phyloP scores from a whole-genome alignment of 306 rosid species.

The Abrus pulchellus region DNA sequence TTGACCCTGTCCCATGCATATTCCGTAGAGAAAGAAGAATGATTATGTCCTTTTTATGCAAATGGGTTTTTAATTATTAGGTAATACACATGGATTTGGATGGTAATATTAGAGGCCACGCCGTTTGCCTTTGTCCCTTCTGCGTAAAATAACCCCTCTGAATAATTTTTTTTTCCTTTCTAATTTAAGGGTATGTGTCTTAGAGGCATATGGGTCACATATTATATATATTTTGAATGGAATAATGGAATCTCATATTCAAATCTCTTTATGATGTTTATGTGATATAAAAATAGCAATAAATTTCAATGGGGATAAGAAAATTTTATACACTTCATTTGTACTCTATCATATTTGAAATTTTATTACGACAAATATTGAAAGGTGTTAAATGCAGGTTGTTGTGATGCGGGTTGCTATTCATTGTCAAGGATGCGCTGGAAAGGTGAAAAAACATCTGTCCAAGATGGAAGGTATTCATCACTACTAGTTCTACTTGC shows the following conservation, averaged over 20 bases:
- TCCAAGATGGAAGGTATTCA: constrained; percentile 78
- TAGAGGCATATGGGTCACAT: constrained; percentile 19
- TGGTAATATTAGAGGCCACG: constrained; percentile 34
- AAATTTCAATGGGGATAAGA: neutral
- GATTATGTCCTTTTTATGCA: constrained; percentile 41
- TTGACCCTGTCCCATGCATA: constrained; percentile 51
- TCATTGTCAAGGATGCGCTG: constrained; percentile 98
- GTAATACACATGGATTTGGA: constrained; percentile 19
- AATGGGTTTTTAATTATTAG: constrained; percentile 37
- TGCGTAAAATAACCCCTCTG: neutral
- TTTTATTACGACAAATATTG: constrained; percentile 21
- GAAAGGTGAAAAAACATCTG: constrained; percentile 84
- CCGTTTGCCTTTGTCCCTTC: constrained; percentile 47
- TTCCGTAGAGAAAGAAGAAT: constrained; percentile 47
- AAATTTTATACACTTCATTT: neutral
- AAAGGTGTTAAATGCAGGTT: constrained; percentile 65
- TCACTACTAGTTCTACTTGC: neutral
- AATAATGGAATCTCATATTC: constrained; percentile 45
- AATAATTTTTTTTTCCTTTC: neutral
- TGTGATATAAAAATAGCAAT: constrained; percentile 29
- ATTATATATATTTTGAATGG: constrained; percentile 35
- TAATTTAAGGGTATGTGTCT: constrained; percentile 1
- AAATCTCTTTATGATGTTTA: constrained; percentile 30
- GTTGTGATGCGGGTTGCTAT: constrained; percentile 94
- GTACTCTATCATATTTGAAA: constrained; percentile 25